Evolutionary conservation across 805 yeast species (phyloP).

Genomic region (Blastobotrys muscicola): DNA sequence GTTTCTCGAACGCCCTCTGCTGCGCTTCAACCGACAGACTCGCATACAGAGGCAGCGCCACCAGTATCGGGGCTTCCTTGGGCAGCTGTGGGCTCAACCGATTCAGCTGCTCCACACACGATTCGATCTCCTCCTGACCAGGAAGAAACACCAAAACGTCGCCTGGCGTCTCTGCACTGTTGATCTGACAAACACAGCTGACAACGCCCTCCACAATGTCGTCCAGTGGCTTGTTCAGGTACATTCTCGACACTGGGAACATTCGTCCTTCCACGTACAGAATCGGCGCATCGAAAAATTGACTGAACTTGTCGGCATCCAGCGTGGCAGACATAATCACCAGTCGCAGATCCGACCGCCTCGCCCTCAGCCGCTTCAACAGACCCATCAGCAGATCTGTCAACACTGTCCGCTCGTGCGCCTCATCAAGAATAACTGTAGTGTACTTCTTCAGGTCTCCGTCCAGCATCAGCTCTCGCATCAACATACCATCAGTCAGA

Average conservation of each 20-base stretch:
- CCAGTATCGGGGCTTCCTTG: slow-evolving; percentile 62
- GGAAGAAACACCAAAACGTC: slow-evolving; percentile 89
- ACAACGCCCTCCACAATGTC: slow-evolving; percentile 78
- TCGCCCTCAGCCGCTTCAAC: slow-evolving; percentile 55
- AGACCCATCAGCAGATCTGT: slow-evolving; percentile 89
- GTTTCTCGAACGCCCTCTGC: slow-evolving; percentile 61
- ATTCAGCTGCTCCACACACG: slow-evolving; percentile 54
- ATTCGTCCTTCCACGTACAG: slow-evolving; percentile 83
- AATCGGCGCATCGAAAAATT: slow-evolving; percentile 78
- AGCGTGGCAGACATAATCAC: slow-evolving; percentile 95
- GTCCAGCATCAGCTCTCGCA: slow-evolving; percentile 82
- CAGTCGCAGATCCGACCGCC: slow-evolving; percentile 52
- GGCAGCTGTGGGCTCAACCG: slow-evolving; percentile 54
- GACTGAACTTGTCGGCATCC: slow-evolving; percentile 77
- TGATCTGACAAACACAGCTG: slow-evolving; percentile 66
- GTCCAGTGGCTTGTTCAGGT: slow-evolving; percentile 54
- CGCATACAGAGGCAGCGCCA: slow-evolving; percentile 84
- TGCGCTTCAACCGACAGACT: slow-evolving; percentile 84
- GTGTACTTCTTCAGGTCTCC: slow-evolving; percentile 53
- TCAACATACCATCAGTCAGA: slow-evolving; percentile 93
- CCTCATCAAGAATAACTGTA: slow-evolving; percentile 85
- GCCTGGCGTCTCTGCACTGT: slow-evolving; percentile 65
- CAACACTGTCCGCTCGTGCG: slow-evolving; percentile 90
- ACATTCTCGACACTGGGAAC: slow-evolving; percentile 70
- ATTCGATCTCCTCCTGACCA: slow-evolving; percentile 97